Evolutionary conservation across 1,284 basidiomycete genomes (phyloP).

Genomic region (Ceratobasidium sp.): DNA sequence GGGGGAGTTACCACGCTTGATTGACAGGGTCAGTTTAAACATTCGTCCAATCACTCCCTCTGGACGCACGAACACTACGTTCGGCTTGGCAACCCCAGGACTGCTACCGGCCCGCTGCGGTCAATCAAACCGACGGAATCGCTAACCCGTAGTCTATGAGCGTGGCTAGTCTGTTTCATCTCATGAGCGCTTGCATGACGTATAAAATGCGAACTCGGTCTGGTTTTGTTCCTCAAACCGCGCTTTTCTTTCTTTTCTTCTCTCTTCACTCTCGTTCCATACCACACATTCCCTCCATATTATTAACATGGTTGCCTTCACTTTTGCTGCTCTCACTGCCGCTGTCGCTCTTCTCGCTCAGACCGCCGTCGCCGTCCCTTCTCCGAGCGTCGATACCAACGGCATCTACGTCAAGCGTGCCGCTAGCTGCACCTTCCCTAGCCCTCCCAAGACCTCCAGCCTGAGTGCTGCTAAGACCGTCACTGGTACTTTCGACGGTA

Average conservation of each 20-base stretch:
- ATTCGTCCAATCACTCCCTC: neutral
- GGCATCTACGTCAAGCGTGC: constrained; percentile 42
- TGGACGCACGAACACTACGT: neutral
- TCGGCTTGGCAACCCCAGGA: constrained; percentile 21
- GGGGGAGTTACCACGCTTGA: neutral
- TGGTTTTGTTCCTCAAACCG: constrained; percentile 15
- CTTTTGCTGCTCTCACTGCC: constrained; percentile 40
- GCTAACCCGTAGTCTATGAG: neutral
- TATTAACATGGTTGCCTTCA: constrained; percentile 40
- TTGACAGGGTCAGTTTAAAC: neutral
- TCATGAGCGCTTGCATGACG: neutral
- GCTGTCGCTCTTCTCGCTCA: constrained; percentile 40
- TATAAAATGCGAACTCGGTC: constrained; percentile 25
- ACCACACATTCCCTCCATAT: constrained; percentile 22
- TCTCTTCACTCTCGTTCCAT: constrained; percentile 33
- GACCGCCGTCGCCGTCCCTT: constrained; percentile 40
- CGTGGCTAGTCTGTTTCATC: constrained; percentile 12
- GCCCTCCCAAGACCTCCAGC: constrained; percentile 59
- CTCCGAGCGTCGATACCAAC: constrained; percentile 39
- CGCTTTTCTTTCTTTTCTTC: constrained; percentile 22
- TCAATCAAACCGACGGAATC: neutral
- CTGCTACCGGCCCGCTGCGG: constrained; percentile 30
- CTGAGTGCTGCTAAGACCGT: constrained; percentile 60
- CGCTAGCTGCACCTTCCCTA: constrained; percentile 58
- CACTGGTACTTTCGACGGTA: constrained; percentile 52